Percentiles rank a stretch among this genome's conserved stretches.
Evolutionary conservation across 257 asterid species (phyloP).

Genomic region (Solanum paucissectum): DNA sequence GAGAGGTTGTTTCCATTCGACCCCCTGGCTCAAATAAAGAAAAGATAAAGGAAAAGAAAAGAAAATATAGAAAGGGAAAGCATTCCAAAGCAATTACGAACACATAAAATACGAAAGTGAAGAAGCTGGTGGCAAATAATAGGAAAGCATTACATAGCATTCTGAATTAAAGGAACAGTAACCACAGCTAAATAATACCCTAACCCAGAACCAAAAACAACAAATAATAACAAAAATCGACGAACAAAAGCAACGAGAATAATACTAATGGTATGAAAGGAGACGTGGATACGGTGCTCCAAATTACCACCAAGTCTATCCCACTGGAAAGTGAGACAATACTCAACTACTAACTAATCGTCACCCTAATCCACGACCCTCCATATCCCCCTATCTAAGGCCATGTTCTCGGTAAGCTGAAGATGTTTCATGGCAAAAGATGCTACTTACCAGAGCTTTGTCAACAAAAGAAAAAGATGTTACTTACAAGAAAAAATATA

Average conservation of each 20-base stretch:
- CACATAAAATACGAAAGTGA: not conserved
- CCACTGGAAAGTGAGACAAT: not conserved
- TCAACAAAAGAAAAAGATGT: not conserved
- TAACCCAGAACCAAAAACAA: not conserved
- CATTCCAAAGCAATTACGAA: not conserved
- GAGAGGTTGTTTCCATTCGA: not conserved
- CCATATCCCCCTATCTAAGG: not conserved
- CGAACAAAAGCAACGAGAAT: not conserved
- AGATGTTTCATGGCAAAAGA: not conserved
- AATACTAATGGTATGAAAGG: not conserved
- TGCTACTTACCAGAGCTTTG: not conserved
- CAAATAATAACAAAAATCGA: not conserved
- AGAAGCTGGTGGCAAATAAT: not conserved
- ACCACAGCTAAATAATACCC: not conserved
- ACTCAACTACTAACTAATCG: not conserved
- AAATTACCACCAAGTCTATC: not conserved
- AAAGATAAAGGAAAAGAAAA: not conserved
- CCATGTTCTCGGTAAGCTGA: not conserved
- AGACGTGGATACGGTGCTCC: not conserved
- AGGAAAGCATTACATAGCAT: not conserved
- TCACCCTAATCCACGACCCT: not conserved
- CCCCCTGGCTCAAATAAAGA: not conserved
- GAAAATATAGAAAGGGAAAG: not conserved
- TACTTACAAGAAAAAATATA: constrained; percentile 91
- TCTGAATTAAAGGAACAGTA: not conserved